Conservation (phyloP, 768 basidiomycete species). For the Hygrocybe punicea region DNA sequence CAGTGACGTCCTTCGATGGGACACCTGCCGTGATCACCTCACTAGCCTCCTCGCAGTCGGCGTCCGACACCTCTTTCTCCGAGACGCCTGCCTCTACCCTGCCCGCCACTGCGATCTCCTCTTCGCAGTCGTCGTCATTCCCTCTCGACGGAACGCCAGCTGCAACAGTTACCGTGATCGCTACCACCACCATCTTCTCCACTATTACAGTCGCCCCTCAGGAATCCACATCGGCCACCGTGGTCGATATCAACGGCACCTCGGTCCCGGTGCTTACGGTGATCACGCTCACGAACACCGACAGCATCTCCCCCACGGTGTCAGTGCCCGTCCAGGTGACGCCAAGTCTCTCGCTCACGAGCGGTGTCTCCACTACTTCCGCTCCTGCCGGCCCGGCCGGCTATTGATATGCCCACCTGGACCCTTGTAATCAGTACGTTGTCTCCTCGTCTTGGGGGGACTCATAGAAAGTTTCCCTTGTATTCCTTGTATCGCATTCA, state of each 20-base stretch:
- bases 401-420: background rate
- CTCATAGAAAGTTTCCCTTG: no score
- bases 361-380: background rate
- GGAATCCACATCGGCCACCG: background rate
- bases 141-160: slow-evolving; percentile 11
- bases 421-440: no score
- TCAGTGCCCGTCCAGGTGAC: no score
- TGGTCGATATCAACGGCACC: slow-evolving; percentile 1
- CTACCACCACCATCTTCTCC: slow-evolving; percentile 13
- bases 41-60: slow-evolving; percentile 11
- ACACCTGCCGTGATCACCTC: background rate
- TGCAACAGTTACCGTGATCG: slow-evolving; percentile 20
- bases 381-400: background rate
- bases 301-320: background rate
- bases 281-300: background rate
- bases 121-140: slow-evolving; percentile 10
- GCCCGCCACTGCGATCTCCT: slow-evolving; percentile 24
- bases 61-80: slow-evolving; percentile 8
- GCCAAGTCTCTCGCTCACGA: no score
- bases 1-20: background rate
- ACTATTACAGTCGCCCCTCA: slow-evolving; percentile 4
- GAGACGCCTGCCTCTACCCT: slow-evolving; percentile 16
- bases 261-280: background rate
- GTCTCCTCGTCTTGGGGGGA: no score
- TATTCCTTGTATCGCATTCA: no score